Conservation (phyloP, 2,329 filamentous ascomycete species). For the Pseudocercospora vitis region DNA sequence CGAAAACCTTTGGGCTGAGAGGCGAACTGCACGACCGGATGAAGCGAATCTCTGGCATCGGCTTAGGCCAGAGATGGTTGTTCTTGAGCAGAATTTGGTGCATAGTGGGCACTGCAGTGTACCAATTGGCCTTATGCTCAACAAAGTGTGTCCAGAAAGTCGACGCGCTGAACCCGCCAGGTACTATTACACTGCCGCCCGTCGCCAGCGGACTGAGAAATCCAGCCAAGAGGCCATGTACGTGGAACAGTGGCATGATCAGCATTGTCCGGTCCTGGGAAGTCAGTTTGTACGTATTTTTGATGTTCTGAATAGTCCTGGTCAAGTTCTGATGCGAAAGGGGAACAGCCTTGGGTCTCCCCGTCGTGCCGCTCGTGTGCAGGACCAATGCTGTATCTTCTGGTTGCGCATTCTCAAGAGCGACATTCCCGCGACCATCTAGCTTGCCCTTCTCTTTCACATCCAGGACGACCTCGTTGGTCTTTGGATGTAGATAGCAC, state of each 20-base stretch:
- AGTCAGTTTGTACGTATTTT: constrained; percentile 72
- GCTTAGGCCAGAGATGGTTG: constrained; percentile 58
- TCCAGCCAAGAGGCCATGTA: constrained; percentile 81
- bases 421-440: constrained; percentile 49
- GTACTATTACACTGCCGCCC: constrained; percentile 77
- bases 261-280: constrained; percentile 74
- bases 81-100: constrained; percentile 83
- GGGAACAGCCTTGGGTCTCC: constrained; percentile 80
- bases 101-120: constrained; percentile 89
- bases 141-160: constrained; percentile 81
- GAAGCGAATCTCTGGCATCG: constrained; percentile 74
- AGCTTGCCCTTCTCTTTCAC: constrained; percentile 75
- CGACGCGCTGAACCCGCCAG: constrained; percentile 73
- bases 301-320: constrained; percentile 80
- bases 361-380: constrained; percentile 83
- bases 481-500: constrained; percentile 69
- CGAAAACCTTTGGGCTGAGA: constrained; percentile 76
- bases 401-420: constrained; percentile 59
- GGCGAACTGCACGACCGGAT: constrained; percentile 86
- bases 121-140: constrained; percentile 78
- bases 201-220: constrained; percentile 75
- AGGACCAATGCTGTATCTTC: constrained; percentile 79
- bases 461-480: constrained; percentile 69
- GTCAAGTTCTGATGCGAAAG: constrained; percentile 79
- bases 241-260: constrained; percentile 89